phyloP scores from a whole-genome alignment of 768 basidiomycete species.

The Lactarius indigo region DNA sequence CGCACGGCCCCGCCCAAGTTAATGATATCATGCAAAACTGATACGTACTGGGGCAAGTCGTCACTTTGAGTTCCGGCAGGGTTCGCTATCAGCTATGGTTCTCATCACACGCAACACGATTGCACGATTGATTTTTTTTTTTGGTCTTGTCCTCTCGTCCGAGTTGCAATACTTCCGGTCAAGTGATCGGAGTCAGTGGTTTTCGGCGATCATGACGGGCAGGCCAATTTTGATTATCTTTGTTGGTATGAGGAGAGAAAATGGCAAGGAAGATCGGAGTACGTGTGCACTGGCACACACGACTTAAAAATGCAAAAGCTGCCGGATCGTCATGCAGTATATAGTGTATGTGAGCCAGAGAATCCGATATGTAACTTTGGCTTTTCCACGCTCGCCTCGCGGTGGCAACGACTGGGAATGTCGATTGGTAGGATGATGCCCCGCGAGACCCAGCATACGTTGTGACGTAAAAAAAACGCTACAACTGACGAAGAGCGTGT shows the following conservation, averaged over 20 bases:
- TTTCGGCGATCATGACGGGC: neutral
- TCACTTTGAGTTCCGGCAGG: neutral
- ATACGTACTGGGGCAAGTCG: neutral
- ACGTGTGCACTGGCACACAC: too few species aligned
- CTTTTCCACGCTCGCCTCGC: neutral
- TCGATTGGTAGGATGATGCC: neutral
- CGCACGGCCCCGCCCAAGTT: too few species aligned
- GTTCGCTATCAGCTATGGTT: neutral
- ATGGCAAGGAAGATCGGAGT: neutral
- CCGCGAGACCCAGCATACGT: neutral
- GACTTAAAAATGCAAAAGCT: neutral
- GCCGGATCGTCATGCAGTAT: neutral
- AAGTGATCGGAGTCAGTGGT: neutral
- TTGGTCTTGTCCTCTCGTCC: too few species aligned
- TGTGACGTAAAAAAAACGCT: too few species aligned
- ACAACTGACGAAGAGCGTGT: too few species aligned
- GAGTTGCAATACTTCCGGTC: neutral
- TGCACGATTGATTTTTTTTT: neutral
- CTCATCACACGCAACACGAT: neutral
- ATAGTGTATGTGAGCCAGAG: neutral
- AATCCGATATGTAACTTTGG: neutral
- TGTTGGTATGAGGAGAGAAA: neutral
- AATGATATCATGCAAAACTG: too few species aligned
- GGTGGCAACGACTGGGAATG: neutral
- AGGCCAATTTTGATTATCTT: neutral